phyloP scores from a whole-genome alignment of 768 basidiomycete genomes.

The Tylopilus sp. region DNA sequence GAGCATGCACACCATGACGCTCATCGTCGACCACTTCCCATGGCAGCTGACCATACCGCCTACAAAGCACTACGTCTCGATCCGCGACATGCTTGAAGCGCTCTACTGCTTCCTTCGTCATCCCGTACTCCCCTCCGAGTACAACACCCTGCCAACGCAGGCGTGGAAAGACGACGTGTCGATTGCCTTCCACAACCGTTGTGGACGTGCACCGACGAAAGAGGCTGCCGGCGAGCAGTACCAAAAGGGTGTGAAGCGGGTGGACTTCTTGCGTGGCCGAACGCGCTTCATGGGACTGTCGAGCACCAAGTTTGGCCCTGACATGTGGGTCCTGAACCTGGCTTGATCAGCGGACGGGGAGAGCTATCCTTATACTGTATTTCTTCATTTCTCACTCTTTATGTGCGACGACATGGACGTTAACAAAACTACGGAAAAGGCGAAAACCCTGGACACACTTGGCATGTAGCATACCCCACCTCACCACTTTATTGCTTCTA shows the following conservation, averaged over 20 bases:
- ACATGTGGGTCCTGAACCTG: constrained; percentile 35
- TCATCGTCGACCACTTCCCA: constrained; percentile 31
- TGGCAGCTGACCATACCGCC: constrained; percentile 34
- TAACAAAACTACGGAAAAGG: constrained; percentile 18
- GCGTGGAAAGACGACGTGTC: constrained; percentile 36
- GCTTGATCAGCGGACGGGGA: constrained; percentile 12
- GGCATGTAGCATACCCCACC: constrained; percentile 23
- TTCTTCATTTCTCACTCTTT: background rate
- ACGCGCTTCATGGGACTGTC: constrained; percentile 47
- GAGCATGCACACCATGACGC: constrained; percentile 25
- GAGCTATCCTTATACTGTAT: constrained; percentile 27
- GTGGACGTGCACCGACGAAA: constrained; percentile 30
- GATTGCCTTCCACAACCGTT: constrained; percentile 43
- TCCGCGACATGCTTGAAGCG: constrained; percentile 48
- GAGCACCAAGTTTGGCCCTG: constrained; percentile 34
- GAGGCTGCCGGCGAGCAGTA: constrained; percentile 37
- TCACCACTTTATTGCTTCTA: constrained; percentile 17
- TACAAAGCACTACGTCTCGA: constrained; percentile 30
- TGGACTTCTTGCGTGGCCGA: constrained; percentile 49
- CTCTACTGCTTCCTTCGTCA: constrained; percentile 44
- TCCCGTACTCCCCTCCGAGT: constrained; percentile 40
- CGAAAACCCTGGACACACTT: constrained; percentile 9
- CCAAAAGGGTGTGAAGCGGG: constrained; percentile 47
- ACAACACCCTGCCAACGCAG: constrained; percentile 31
- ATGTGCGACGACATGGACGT: constrained; percentile 7